phyloP scores from a whole-genome alignment of 2,329 filamentous ascomycete genomes.

The Scytalidium sp. region DNA sequence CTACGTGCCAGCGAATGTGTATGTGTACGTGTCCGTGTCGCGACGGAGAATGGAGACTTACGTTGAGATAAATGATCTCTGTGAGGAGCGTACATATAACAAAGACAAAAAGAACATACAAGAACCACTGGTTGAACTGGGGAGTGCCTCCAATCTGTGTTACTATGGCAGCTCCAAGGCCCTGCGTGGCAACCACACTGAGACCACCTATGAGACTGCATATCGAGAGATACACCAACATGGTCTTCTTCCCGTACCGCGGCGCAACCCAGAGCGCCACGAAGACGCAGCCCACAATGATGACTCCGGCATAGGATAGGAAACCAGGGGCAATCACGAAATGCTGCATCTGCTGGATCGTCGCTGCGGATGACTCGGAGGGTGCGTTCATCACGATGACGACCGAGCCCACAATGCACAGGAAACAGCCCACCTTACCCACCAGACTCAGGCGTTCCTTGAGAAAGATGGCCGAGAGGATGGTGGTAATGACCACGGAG shows the following conservation, averaged over 20 bases:
- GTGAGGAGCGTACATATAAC: conserved; percentile 85
- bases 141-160: conserved; percentile 77
- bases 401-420: conserved; percentile 89
- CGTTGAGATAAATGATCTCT: conserved; percentile 94
- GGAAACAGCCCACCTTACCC: conserved; percentile 92
- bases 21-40: background rate
- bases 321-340: conserved; percentile 88
- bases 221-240: conserved; percentile 96
- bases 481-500: conserved; percentile 86
- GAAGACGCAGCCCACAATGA: conserved; percentile 70
- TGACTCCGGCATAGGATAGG: conserved; percentile 76
- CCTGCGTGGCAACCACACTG: conserved; percentile 93
- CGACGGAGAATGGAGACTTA: no score
- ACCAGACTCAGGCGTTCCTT: conserved; percentile 95
- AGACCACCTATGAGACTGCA: conserved; percentile 93
- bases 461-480: conserved; percentile 89
- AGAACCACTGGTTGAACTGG: conserved; percentile 97
- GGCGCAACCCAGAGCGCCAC: conserved; percentile 80
- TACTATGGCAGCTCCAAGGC: conserved; percentile 85
- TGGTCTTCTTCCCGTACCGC: conserved; percentile 90
- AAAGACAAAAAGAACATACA: conserved; percentile 89
- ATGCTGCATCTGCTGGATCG: conserved; percentile 88
- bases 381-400: conserved; percentile 95
- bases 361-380: conserved; percentile 74
- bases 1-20: background rate